Base-by-base conservation (phyloP, 371 early-diverging fungal genomes). In the Quaeritorhiza haematococci region DNA sequence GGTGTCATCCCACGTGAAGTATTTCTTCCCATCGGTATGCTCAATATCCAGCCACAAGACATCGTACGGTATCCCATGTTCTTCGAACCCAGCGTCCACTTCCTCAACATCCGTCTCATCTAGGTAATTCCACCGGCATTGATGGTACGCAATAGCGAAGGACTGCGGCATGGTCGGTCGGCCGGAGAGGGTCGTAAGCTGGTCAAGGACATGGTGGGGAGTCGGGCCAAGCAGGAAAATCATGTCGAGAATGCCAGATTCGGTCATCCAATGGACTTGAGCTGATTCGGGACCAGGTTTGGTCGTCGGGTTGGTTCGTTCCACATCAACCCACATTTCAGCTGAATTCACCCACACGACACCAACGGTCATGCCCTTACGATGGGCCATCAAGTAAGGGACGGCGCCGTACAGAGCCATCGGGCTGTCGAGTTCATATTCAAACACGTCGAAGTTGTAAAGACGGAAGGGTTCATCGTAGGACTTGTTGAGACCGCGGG, bases 371-470 rank as follows among this genome's bases (percentile, higher is more conserved):
- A 71, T 72, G 10, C 69, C 69, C 19, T 83, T 79, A 38, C 75
- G 78, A 61, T 97, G 96, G 2, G 92, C 91, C 48, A 93, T 62
- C 87, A 96, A 87, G 45, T 94, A 85, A 13, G 98, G 98, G 3
- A 98, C 80, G 4, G 93, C 84, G 29, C 98, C 98, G 63, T 98
- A 98, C 13, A 98, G 82, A 5, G 96, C 89, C 83, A 93, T 94
- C 7, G 95, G 93, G 63, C 79, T 90, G 74, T 98, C 93, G 32
- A 88, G 54, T 30, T 88, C 88, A 75, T 93, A 93, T 69, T 98
- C 97, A 70, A 97, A 97, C 17, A 97, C 97, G 66, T 98, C 98
- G 44, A 96, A 79, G 67, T 98, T 98, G 75, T 94, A 98, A 24
- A 97, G 78, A n/a, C 98, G 83, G 70, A 94, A 96, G 13, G 96